A percentile compares a stretch with the other conserved stretches of the same genome.
Evolutionary conservation across 2,329 filamentous ascomycete genomes (phyloP).

Genomic region (Didymella exigua): DNA sequence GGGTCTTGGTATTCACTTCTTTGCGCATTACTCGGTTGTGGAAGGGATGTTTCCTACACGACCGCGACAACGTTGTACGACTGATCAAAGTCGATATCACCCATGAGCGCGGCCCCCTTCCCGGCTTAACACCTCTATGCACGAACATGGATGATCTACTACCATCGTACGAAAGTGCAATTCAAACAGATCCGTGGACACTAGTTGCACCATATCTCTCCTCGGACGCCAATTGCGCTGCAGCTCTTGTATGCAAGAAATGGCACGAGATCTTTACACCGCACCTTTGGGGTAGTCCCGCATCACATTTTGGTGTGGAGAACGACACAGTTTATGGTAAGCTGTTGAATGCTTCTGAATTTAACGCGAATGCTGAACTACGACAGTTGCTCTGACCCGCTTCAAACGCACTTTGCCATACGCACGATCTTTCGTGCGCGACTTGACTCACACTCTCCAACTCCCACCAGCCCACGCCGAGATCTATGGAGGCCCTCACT

Average conservation of each 20-base stretch:
- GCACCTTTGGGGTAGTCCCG: constrained; percentile 66
- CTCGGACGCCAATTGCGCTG: constrained; percentile 62
- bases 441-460: constrained; percentile 66
- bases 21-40: neutral
- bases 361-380: constrained; percentile 7
- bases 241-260: constrained; percentile 60
- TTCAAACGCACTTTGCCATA: constrained; percentile 63
- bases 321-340: constrained; percentile 65
- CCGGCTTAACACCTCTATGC: neutral
- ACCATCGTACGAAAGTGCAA: constrained; percentile 65
- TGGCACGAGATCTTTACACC: constrained; percentile 66
- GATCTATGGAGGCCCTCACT: constrained; percentile 64
- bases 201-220: constrained; percentile 63
- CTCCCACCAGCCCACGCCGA: constrained; percentile 65
- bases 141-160: constrained; percentile 60
- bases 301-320: constrained; percentile 65
- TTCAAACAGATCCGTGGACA: constrained; percentile 60
- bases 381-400: constrained; percentile 61
- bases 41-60: constrained; percentile 1
- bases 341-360: neutral
- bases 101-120: neutral
- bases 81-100: neutral
- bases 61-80: neutral
- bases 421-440: constrained; percentile 59
- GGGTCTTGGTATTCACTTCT: neutral